These are phyloP conservation scores for Umbelopsis sp. DNA, from an alignment of 192 early-diverging fungal genomes.

Conservation along the genomic window DNA sequence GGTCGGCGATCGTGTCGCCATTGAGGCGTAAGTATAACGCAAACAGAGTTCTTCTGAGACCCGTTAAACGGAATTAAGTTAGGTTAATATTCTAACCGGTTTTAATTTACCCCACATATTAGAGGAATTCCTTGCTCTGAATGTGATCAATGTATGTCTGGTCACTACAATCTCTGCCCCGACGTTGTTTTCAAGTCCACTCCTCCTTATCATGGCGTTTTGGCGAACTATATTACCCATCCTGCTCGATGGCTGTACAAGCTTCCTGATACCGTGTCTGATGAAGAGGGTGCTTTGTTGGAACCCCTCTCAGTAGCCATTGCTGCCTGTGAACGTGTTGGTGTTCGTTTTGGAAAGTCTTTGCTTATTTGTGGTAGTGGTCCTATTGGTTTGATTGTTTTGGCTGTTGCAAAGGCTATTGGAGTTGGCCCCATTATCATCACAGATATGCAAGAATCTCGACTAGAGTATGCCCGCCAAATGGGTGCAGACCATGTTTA, in stretches of 20 bases:
- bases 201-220: conserved; percentile 31
- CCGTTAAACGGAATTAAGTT: neutral
- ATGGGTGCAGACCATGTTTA: conserved; percentile 24
- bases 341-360: conserved; percentile 28
- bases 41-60: neutral
- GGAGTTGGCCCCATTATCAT: conserved; percentile 32
- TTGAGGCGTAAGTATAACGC: conserved; percentile 37
- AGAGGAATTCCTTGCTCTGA: conserved; percentile 38
- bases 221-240: conserved; percentile 36
- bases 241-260: conserved; percentile 33
- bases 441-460: conserved; percentile 27
- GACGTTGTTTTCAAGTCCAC: conserved; percentile 41
- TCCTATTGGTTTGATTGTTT: conserved; percentile 37
- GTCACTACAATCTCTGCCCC: conserved; percentile 38
- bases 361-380: conserved; percentile 38
- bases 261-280: conserved; percentile 21
- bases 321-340: conserved; percentile 32
- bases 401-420: conserved; percentile 35
- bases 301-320: conserved; percentile 41
- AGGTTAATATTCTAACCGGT: neutral
- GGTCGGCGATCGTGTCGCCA: conserved; percentile 41
- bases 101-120: neutral
- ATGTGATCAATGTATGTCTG: conserved; percentile 38
- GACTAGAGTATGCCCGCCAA: conserved; percentile 34
- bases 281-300: conserved; percentile 39